These are phyloP conservation scores for Penicillium parvum DNA, from an alignment of 495 filamentous ascomycete species.

Conservation along the genomic window DNA sequence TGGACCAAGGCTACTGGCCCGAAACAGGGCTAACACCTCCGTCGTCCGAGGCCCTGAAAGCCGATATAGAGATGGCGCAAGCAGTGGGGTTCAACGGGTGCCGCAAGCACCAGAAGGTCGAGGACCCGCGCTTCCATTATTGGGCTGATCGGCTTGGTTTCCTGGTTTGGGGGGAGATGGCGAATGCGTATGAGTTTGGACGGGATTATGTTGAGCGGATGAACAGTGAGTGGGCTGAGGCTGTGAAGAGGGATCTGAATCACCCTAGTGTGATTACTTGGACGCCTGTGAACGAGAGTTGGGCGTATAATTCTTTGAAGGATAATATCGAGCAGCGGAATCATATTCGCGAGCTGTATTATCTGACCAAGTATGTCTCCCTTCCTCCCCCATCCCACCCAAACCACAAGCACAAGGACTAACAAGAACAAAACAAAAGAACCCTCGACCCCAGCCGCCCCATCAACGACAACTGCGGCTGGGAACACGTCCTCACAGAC, in stretches of 20 bases:
- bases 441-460: slow-evolving; percentile 53
- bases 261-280: slow-evolving; percentile 58
- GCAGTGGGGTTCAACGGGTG: slow-evolving; percentile 35
- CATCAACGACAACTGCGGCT: slow-evolving; percentile 62
- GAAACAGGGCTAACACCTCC: slow-evolving; percentile 38
- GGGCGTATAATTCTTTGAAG: slow-evolving; percentile 51
- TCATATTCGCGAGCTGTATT: slow-evolving; percentile 55
- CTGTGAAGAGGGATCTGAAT: slow-evolving; percentile 54
- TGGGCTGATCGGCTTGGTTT: slow-evolving; percentile 40
- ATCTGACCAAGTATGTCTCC: slow-evolving; percentile 53
- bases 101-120: slow-evolving; percentile 42
- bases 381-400: background rate
- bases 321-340: slow-evolving; percentile 50
- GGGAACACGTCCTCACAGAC: slow-evolving; percentile 57
- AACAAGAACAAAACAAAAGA: slow-evolving; percentile 12
- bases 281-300: slow-evolving; percentile 61
- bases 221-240: slow-evolving; percentile 52
- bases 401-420: background rate
- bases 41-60: slow-evolving; percentile 27
- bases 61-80: slow-evolving; percentile 31
- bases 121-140: slow-evolving; percentile 35
- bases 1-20: slow-evolving; percentile 40
- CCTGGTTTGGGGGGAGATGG: slow-evolving; percentile 41
- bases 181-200: slow-evolving; percentile 46
- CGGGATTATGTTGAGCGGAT: slow-evolving; percentile 49